Conservation (phyloP, 805 yeast species). For the Starmerella vitae region DNA sequence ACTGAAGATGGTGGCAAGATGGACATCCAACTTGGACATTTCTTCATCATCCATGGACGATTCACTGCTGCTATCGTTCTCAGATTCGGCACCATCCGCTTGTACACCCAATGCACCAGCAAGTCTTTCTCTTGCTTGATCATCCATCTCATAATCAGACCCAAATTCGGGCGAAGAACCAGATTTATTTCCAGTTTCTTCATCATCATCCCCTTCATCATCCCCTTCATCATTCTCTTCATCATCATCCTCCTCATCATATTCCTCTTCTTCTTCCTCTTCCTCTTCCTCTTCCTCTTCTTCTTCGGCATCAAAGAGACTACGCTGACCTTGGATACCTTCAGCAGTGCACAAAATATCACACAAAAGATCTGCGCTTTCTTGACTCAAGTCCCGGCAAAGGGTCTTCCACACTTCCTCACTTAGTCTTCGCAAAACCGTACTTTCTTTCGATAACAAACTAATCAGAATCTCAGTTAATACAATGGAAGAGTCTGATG, state of each 20-base stretch:
- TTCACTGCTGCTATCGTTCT: conserved; percentile 39
- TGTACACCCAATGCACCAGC: conserved; percentile 17
- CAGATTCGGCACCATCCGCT: conserved; percentile 11
- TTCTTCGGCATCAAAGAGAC: conserved; percentile 54
- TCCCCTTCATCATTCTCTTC: conserved; percentile 23
- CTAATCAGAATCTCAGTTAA: conserved; percentile 47
- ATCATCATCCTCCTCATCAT: conserved; percentile 29
- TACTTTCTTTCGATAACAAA: conserved; percentile 43
- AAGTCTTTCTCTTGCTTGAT: conserved; percentile 17
- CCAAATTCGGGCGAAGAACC: conserved; percentile 1
- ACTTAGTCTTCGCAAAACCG: conserved; percentile 44
- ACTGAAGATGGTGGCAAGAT: conserved; percentile 67
- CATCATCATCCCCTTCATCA: conserved; percentile 12
- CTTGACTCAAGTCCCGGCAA: conserved; percentile 32
- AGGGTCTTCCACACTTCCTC: conserved; percentile 46
- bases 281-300: conserved; percentile 30
- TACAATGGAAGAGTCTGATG: conserved; percentile 35
- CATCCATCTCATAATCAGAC: conserved; percentile 13
- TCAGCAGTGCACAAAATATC: conserved; percentile 56
- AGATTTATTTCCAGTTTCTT: conserved; percentile 2
- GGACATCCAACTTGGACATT: conserved; percentile 87
- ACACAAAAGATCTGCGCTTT: conserved; percentile 37
- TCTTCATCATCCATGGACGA: conserved; percentile 92
- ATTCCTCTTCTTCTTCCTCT: conserved; percentile 33
- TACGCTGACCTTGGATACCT: conserved; percentile 65